phyloP scores from a whole-genome alignment of 768 basidiomycete species.

The Russula lepida region DNA sequence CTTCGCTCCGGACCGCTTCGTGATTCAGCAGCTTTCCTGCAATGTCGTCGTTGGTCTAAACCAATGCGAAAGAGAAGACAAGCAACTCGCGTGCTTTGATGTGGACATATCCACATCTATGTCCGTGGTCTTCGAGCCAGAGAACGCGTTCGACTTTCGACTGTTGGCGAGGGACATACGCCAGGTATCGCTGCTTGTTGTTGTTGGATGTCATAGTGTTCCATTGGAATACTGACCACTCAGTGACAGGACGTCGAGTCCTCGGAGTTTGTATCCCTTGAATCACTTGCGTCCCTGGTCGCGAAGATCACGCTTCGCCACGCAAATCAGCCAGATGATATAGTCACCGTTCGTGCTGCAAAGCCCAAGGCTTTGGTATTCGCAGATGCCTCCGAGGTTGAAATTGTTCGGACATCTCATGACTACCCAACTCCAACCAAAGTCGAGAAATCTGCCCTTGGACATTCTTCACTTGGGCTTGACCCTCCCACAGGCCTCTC shows the following conservation, averaged over 20 bases:
- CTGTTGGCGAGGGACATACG: constrained; percentile 31
- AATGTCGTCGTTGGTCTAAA: constrained; percentile 60
- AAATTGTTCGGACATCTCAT: constrained; percentile 40
- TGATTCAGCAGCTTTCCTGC: constrained; percentile 39
- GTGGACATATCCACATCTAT: constrained; percentile 29
- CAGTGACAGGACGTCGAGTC: constrained; percentile 15
- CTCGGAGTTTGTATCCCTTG: constrained; percentile 55
- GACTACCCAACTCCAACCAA: constrained; percentile 29
- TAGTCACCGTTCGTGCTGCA: constrained; percentile 47
- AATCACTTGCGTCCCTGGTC: constrained; percentile 69
- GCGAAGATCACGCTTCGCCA: constrained; percentile 44
- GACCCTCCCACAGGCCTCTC: background rate
- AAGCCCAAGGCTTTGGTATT: constrained; percentile 68
- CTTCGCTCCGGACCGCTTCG: constrained; percentile 18
- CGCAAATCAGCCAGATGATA: constrained; percentile 19
- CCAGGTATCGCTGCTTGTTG: constrained; percentile 26
- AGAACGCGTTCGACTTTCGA: constrained; percentile 34
- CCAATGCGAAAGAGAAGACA: constrained; percentile 52
- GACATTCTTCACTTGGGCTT: constrained; percentile 3
- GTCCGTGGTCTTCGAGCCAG: constrained; percentile 3
- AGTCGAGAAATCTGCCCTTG: background rate
- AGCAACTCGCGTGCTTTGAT: constrained; percentile 52
- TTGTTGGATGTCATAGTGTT: background rate
- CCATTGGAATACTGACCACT: background rate
- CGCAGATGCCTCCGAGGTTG: constrained; percentile 56